Evolutionary conservation across 192 early-diverging fungal species (phyloP).

Genomic region (Allomyces javanicus): DNA sequence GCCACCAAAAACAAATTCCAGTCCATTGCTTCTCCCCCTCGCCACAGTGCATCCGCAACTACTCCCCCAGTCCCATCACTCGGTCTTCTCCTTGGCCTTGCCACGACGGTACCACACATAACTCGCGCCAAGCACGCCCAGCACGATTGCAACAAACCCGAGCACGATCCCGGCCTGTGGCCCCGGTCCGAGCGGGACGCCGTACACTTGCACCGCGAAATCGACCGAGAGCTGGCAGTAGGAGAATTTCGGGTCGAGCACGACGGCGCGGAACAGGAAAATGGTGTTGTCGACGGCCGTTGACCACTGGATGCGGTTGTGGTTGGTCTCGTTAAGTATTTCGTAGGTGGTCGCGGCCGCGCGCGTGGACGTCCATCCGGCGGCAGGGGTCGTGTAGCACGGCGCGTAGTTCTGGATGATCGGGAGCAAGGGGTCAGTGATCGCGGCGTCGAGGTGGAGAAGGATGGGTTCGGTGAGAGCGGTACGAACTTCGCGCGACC

Average conservation of each 20-base stretch:
- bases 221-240: background rate
- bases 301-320: background rate
- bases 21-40: no score
- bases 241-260: background rate
- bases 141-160: background rate
- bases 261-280: background rate
- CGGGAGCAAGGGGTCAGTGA: no score
- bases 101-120: background rate
- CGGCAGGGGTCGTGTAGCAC: background rate
- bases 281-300: background rate
- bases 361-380: no score
- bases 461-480: no score
- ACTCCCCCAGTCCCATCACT: background rate
- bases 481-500: no score
- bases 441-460: no score
- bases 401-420: background rate
- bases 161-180: background rate
- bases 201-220: background rate
- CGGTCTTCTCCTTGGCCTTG: background rate
- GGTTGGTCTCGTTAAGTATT: background rate
- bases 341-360: background rate
- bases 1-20: no score
- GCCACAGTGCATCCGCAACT: no score
- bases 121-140: background rate
- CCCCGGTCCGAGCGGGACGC: background rate